Percentiles rank a stretch among this genome's conserved stretches.
phyloP scores from a whole-genome alignment of 148 eudicot species.

The Euryodendron excelsum region DNA sequence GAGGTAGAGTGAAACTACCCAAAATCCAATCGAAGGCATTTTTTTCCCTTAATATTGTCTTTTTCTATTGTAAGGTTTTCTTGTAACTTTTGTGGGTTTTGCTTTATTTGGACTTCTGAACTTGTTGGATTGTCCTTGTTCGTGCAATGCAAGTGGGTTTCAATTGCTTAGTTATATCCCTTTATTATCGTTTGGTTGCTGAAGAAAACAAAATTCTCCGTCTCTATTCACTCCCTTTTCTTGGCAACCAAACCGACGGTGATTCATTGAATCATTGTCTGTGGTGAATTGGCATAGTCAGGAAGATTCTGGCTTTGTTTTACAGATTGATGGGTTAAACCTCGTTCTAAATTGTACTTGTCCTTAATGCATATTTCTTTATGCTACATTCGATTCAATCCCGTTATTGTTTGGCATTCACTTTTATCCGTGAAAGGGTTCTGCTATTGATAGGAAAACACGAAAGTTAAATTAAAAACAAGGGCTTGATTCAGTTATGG shows the following conservation, averaged over 20 bases:
- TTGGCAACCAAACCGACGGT: too few species aligned
- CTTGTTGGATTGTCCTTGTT: not conserved
- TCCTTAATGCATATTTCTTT: not conserved
- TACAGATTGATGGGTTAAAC: not conserved
- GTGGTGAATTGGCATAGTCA: not conserved
- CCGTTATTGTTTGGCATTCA: not conserved
- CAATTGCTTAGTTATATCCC: not conserved
- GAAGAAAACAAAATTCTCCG: not conserved
- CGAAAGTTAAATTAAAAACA: not conserved
- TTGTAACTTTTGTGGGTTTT: not conserved
- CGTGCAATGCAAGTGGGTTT: not conserved
- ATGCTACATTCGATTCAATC: not conserved
- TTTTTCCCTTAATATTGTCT: not conserved
- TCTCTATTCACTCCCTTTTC: not conserved
- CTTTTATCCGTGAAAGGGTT: not conserved
- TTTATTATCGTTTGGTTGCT: not conserved
- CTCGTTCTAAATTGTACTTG: not conserved
- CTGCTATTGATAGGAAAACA: not conserved
- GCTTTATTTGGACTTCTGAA: not conserved
- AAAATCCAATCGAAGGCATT: not conserved
- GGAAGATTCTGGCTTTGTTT: not conserved
- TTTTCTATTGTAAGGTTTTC: not conserved
- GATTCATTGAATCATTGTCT: not conserved
- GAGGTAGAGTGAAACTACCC: slow-evolving; percentile 3
- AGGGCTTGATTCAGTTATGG: not conserved